phyloP scores from a whole-genome alignment of 2,329 filamentous ascomycete species.

The Didymella arachidicola region DNA sequence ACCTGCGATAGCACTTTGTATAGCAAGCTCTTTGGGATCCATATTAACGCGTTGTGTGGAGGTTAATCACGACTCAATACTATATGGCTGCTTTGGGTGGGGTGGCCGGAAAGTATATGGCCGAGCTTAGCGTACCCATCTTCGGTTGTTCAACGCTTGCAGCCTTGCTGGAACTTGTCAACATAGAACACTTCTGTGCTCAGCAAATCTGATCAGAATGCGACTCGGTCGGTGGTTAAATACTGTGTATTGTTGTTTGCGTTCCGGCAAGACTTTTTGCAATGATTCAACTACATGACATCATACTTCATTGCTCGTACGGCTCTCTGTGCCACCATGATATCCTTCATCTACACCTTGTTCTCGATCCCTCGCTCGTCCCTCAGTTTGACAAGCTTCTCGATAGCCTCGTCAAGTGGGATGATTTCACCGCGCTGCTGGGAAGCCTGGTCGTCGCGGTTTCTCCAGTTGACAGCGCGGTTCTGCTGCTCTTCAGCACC shows the following conservation, averaged over 20 bases:
- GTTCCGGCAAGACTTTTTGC: not conserved
- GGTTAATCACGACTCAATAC: too few species aligned
- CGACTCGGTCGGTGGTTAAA: not conserved
- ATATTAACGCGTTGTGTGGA: too few species aligned
- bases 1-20: too few species aligned
- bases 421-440: constrained; percentile 69
- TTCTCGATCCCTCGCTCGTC: constrained; percentile 54
- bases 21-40: too few species aligned
- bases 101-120: too few species aligned
- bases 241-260: not conserved
- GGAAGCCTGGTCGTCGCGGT: constrained; percentile 68
- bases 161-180: not conserved
- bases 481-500: constrained; percentile 68
- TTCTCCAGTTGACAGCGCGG: constrained; percentile 69
- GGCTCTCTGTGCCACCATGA: constrained; percentile 8
- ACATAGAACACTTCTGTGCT: not conserved
- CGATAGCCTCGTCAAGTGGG: constrained; percentile 65
- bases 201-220: not conserved
- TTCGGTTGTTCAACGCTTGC: not conserved
- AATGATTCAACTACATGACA: constrained; percentile 5
- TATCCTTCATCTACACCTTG: constrained; percentile 25
- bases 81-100: too few species aligned
- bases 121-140: too few species aligned
- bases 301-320: constrained; percentile 11
- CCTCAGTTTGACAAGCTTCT: constrained; percentile 59